phyloP scores from a whole-genome alignment of 164 flowering plant species.

The Kalanchoe fedtschenkoi region DNA sequence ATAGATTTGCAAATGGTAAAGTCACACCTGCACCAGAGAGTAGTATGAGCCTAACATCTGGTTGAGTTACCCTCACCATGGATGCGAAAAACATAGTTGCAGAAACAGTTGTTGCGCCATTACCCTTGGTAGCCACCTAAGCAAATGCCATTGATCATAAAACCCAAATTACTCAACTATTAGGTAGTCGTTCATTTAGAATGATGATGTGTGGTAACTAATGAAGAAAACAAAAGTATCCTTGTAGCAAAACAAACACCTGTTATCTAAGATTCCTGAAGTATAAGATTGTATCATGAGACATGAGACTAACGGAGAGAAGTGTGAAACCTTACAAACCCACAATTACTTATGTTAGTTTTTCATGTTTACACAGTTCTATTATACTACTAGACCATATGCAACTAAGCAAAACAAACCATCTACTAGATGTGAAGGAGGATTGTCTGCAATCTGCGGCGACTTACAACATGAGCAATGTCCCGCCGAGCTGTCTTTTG shows the following conservation, averaged over 20 bases:
- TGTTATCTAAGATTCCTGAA: too few relatives aligned
- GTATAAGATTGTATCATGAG: too few relatives aligned
- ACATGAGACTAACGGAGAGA: background rate
- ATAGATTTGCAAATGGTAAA: conserved; percentile 1
- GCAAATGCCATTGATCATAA: conserved; percentile 4
- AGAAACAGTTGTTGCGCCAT: conserved; percentile 96
- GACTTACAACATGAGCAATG: conserved; percentile 83
- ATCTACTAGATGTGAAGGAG: background rate
- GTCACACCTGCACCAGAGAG: background rate
- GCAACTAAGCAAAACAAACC: background rate
- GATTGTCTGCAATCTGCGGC: background rate
- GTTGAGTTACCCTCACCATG: conserved; percentile 30
- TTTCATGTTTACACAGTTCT: too few relatives aligned
- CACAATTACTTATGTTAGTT: background rate
- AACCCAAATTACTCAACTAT: background rate
- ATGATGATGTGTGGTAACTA: background rate
- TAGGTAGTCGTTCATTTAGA: background rate
- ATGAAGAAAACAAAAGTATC: background rate
- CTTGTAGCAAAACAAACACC: background rate
- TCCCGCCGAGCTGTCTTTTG: conserved; percentile 94
- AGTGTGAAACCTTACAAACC: background rate
- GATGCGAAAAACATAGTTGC: conserved; percentile 92
- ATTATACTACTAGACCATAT: background rate
- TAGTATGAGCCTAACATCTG: background rate
- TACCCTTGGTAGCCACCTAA: conserved; percentile 68